Conservation (phyloP, 352 stramenopile species). For the Thraustotheca clavata region DNA sequence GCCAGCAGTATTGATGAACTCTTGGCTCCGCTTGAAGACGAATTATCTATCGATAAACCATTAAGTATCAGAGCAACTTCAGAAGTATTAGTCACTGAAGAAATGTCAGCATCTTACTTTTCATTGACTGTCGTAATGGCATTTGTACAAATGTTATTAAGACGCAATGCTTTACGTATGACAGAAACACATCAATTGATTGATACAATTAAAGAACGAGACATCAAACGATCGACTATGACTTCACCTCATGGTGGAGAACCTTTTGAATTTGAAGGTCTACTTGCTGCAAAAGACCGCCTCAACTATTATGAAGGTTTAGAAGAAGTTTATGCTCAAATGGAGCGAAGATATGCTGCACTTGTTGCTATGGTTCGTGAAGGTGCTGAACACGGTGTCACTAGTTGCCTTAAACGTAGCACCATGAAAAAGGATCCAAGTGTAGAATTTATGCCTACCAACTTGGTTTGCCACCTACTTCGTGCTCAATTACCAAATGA, state of each 20-base stretch:
- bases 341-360: conserved; percentile 58
- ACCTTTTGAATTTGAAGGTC: conserved; percentile 25
- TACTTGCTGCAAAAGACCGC: conserved; percentile 41
- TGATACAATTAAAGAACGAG: conserved; percentile 34
- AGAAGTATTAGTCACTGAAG: conserved; percentile 70
- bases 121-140: conserved; percentile 75
- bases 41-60: background rate
- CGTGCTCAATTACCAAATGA: conserved; percentile 34
- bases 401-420: conserved; percentile 71
- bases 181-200: conserved; percentile 44
- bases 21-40: conserved; percentile 24
- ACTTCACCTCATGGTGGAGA: background rate
- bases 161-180: conserved; percentile 53
- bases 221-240: background rate
- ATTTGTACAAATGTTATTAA: conserved; percentile 66
- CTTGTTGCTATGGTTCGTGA: conserved; percentile 61
- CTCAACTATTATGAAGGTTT: conserved; percentile 56
- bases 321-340: conserved; percentile 49
- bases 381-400: conserved; percentile 74
- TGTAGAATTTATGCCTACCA: conserved; percentile 79
- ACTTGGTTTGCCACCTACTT: conserved; percentile 75
- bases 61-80: background rate
- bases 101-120: conserved; percentile 70
- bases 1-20: too few species aligned
- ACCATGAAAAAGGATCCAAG: conserved; percentile 82